Evolutionary conservation across 305 asterid genomes (phyloP).

Genomic region (Fraxinus platypoda): DNA sequence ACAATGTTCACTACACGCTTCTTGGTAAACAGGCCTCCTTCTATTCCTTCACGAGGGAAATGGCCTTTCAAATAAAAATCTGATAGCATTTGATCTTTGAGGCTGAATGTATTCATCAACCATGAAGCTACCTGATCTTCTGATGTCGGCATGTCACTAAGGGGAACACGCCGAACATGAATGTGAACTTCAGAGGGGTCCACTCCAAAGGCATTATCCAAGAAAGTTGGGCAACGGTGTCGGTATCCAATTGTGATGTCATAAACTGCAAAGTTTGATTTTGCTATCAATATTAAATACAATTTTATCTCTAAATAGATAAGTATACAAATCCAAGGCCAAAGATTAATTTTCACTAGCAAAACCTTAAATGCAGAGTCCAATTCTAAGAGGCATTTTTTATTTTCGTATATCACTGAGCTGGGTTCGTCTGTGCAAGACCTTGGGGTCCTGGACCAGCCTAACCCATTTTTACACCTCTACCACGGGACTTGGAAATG

Average conservation of each 20-base stretch:
- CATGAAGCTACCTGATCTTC: slow-evolving; percentile 56
- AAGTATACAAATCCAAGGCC: neutral
- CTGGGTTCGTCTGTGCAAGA: neutral
- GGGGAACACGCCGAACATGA: slow-evolving; percentile 56
- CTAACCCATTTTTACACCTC: neutral
- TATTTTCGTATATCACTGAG: neutral
- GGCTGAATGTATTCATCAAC: slow-evolving; percentile 64
- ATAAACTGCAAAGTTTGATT: slow-evolving; percentile 52
- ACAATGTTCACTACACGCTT: slow-evolving; percentile 53
- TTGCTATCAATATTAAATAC: neutral
- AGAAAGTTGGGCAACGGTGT: slow-evolving; percentile 66
- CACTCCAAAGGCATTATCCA: slow-evolving; percentile 81
- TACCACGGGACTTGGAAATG: neutral
- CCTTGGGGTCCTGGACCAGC: neutral
- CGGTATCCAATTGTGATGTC: slow-evolving; percentile 85
- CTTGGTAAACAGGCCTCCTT: slow-evolving; percentile 46
- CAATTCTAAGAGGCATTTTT: neutral
- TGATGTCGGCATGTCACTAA: slow-evolving; percentile 51
- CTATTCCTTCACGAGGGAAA: slow-evolving; percentile 68
- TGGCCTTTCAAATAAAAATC: slow-evolving; percentile 58
- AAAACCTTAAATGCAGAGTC: neutral
- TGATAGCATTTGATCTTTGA: slow-evolving; percentile 66
- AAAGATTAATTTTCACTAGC: neutral
- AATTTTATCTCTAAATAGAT: neutral
- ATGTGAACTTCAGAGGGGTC: slow-evolving; percentile 94